These are phyloP conservation scores for Elaeis guineensis DNA, from an alignment of 176 grass and related monocot genomes.

Conservation along the genomic window DNA sequence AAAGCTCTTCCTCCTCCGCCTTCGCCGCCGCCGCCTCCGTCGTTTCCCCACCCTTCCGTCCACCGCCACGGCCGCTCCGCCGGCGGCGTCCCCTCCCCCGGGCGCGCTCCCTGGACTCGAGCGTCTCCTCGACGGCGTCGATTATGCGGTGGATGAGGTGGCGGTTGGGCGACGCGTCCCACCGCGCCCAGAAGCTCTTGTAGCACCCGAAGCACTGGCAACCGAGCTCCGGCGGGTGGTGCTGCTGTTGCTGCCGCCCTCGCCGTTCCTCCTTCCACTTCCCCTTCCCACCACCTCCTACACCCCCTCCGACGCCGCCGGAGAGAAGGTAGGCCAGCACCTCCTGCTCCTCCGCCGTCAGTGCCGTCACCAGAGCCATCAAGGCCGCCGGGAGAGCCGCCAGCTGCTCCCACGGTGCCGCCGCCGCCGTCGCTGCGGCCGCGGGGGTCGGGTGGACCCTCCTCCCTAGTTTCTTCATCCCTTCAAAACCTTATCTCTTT, in stretches of 20 bases:
- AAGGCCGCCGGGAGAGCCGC: slow-evolving; percentile 39
- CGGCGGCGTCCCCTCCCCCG: not conserved
- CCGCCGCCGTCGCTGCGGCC: not conserved
- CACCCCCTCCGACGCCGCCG: slow-evolving; percentile 7
- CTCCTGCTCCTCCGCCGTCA: slow-evolving; percentile 63
- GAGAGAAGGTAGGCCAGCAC: slow-evolving; percentile 82
- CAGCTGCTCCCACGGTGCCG: not conserved
- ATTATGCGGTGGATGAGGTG: slow-evolving; percentile 89
- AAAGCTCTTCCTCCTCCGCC: not conserved
- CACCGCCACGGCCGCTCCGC: not conserved
- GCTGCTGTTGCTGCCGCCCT: slow-evolving; percentile 25
- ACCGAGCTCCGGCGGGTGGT: slow-evolving; percentile 61
- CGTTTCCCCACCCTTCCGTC: slow-evolving; percentile 3
- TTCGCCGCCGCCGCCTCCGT: slow-evolving; percentile 19
- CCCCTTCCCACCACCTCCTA: too few relatives aligned
- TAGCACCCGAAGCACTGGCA: slow-evolving; percentile 98
- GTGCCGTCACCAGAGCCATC: slow-evolving; percentile 40
- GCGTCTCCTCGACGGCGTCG: slow-evolving; percentile 68
- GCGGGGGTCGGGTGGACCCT: slow-evolving; percentile 55
- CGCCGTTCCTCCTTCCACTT: too few relatives aligned
- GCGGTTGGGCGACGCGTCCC: slow-evolving; percentile 88
- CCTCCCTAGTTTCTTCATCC: slow-evolving; percentile 67
- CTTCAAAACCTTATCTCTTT: too few relatives aligned
- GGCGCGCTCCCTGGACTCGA: not conserved
- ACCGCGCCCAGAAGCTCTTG: slow-evolving; percentile 95